Evolutionary conservation across 2,329 filamentous ascomycete genomes (phyloP).

Genomic region (Aspergillus aculeatus): DNA sequence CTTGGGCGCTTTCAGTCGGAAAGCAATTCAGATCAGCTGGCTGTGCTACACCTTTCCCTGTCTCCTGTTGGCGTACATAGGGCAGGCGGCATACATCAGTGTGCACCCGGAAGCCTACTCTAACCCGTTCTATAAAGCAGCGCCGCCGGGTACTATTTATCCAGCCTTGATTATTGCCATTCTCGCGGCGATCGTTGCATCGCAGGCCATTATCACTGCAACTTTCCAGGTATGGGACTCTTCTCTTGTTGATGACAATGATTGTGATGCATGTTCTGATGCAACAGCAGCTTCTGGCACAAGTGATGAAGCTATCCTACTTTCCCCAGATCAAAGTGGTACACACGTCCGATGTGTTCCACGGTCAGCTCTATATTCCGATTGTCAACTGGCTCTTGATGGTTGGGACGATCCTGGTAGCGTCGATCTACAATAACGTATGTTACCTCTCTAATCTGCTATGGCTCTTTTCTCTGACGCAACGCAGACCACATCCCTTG

Average conservation of each 20-base stretch:
- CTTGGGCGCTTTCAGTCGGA: constrained; percentile 68
- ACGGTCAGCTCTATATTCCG: constrained; percentile 75
- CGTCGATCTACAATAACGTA: constrained; percentile 68
- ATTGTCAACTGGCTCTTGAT: constrained; percentile 75
- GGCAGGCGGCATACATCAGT: constrained; percentile 72
- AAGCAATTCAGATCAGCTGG: constrained; percentile 73
- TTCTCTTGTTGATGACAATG: background rate
- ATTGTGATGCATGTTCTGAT: background rate
- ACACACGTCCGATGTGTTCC: constrained; percentile 68
- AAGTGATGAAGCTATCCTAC: constrained; percentile 71
- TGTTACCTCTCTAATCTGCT: background rate
- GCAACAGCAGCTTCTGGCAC: constrained; percentile 53
- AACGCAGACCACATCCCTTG: constrained; percentile 61
- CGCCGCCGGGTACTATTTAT: constrained; percentile 66
- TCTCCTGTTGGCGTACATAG: constrained; percentile 60
- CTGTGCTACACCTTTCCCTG: constrained; percentile 67
- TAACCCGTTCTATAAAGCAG: constrained; percentile 73
- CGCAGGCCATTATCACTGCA: constrained; percentile 74
- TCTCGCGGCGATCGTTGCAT: constrained; percentile 61
- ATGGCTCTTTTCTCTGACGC: background rate
- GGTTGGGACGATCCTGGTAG: constrained; percentile 72
- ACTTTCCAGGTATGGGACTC: constrained; percentile 59
- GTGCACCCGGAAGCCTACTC: constrained; percentile 59
- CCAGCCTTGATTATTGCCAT: constrained; percentile 68
- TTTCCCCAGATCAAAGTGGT: constrained; percentile 73